phyloP scores from a whole-genome alignment of 805 yeast genomes.

The Wickerhamiella sorbophila region DNA sequence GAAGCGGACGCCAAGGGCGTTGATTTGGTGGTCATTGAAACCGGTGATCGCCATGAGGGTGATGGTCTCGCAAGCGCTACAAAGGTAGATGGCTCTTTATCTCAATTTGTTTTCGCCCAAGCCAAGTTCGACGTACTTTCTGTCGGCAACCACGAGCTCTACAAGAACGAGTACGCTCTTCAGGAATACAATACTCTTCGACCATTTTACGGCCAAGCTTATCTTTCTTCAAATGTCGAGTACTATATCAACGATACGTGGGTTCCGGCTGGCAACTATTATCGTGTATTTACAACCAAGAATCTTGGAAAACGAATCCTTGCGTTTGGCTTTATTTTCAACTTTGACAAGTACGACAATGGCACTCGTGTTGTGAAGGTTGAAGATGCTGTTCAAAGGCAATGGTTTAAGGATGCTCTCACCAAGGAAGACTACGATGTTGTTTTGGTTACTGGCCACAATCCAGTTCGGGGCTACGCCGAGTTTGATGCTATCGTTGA shows the following conservation, averaged over 20 bases:
- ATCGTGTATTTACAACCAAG: slow-evolving; percentile 50
- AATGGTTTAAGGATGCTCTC: slow-evolving; percentile 49
- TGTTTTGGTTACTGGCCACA: slow-evolving; percentile 61
- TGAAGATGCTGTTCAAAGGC: slow-evolving; percentile 35
- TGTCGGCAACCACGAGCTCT: slow-evolving; percentile 85
- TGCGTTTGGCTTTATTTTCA: slow-evolving; percentile 66
- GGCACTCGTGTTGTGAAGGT: slow-evolving; percentile 53
- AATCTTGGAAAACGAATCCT: slow-evolving; percentile 38
- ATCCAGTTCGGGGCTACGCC: slow-evolving; percentile 51
- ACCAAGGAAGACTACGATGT: slow-evolving; percentile 39
- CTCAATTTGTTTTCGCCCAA: slow-evolving; percentile 46
- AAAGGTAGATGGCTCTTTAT: slow-evolving; percentile 47
- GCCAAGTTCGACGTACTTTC: slow-evolving; percentile 65
- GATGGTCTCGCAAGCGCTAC: slow-evolving; percentile 81
- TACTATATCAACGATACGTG: slow-evolving; percentile 26
- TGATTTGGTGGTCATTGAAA: slow-evolving; percentile 65
- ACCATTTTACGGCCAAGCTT: slow-evolving; percentile 41
- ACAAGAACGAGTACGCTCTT: slow-evolving; percentile 45
- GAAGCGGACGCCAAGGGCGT: slow-evolving; percentile 33
- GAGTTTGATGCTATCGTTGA: slow-evolving; percentile 38
- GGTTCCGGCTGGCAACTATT: slow-evolving; percentile 56
- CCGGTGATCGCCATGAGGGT: slow-evolving; percentile 93
- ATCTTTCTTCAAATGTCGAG: slow-evolving; percentile 36
- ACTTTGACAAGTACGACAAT: slow-evolving; percentile 48
- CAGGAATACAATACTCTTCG: slow-evolving; percentile 53